Evolutionary conservation across 306 rosid genomes (phyloP), one percentile per base, ranked within the genome.

Genomic region (Citrullus amarus): DNA sequence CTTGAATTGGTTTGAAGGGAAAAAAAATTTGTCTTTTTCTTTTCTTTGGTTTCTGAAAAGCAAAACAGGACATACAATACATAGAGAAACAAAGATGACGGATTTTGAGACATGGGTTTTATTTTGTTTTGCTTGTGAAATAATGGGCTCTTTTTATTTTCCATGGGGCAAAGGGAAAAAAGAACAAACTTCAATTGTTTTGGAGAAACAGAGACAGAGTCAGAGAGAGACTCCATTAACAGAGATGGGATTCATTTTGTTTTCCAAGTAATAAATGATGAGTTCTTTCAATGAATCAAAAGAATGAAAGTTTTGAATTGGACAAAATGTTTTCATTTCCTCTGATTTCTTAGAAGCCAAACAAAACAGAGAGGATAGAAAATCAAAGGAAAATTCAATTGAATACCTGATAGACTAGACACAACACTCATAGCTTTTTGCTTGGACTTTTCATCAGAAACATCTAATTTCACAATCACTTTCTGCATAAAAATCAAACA

Each of bases 401-500:
- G 20, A 34, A 10, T 63, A 70, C 79, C 79, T 75, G 79, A 30
- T 32, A 75, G 6, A 12, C 79, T 57, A 9, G 79, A 75, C 32
- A 75, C 79, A n/a, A 8, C 2, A 15, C 53, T 75, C 79, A 75
- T 75, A 36, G 79, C 79, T 39, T 75, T 75, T 17, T 75, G 79
- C 79, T 75, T 75, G 2, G 66, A 17, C 36, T 75, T 75, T 0
- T 75, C 79, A 36, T 75, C 79, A 8, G 39, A 13, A 57, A 75
- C 50, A 25, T 55, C 65, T 34, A 75, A 34, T 54, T 75, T 75
- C 79, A 75, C 6, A 17, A 75, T 30, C 14, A 75, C 66, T 17
- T 75, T 75, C 79, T 75, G 65, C 79, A 75, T 10, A 9, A 75
- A 10, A 32, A 75, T 1, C 46, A 54, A 68, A 41, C 4, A 18